Evolutionary conservation across 805 yeast genomes (phyloP), one percentile per base, ranked within the genome.

Genomic region (Yamadazyma ubonensis): DNA sequence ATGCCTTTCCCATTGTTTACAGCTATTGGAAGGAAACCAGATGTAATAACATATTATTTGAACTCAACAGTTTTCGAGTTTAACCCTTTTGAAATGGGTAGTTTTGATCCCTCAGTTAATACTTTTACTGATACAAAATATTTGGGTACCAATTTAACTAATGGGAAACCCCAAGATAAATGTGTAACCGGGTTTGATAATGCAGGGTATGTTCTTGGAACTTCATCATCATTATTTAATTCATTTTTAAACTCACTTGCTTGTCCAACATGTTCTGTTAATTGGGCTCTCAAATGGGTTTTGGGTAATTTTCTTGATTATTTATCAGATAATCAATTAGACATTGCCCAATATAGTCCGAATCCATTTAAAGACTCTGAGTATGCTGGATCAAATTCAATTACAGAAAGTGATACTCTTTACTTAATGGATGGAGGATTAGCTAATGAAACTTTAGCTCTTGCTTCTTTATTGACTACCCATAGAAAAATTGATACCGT

Each of bases 11-110:
- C 73, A 5, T 43, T 68, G 7, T 47, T 67, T 8, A 52, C 59
- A 5, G 62, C 70, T 1, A 43, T 65, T 29, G 73, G 68, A 7
- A 52, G 73, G 29, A 50, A 50, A 19, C 71, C 71, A 3, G 58
- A 56, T 1, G 53, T 65, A 5, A 23, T 54, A 10, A 55, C 48
- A 1, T 63, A 59, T 45, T 55, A 58, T 45, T 44, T 55, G 36
- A 63, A 67, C 50, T 63, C 71, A 10, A 65, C 72, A 2, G 58
- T 66, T 2, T 50, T 67, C 27, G 73, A 68, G 44, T 61, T 67
- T 44, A 65, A 63, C 37, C 70, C 73, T 4, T 68, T 52, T 42
- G 73, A 68, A 45, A 56, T 67, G 58, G 73, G 73, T 3, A 63
- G 70, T 2, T 67, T 59, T 44, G 73, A 68, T 43, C 55, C 65